Percentiles rank a stretch among this genome's conserved stretches.
phyloP scores from a whole-genome alignment of 768 basidiomycete species.

The Boletus pseudopeckii region DNA sequence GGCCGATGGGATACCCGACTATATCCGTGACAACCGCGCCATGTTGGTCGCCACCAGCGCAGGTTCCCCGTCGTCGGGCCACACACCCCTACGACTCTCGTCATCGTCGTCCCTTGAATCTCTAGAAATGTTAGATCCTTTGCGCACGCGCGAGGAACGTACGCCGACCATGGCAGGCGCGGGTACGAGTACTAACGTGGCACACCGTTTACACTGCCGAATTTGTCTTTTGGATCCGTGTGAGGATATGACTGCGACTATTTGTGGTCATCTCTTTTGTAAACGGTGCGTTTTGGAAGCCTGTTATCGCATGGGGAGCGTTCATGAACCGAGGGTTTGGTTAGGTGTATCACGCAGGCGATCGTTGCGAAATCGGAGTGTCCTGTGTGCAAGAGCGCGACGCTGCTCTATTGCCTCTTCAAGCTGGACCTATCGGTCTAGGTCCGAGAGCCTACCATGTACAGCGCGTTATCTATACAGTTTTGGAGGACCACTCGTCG shows the following conservation, averaged over 20 bases:
- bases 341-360: conserved; percentile 50
- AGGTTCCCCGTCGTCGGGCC: conserved; percentile 19
- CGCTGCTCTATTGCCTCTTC: conserved; percentile 54
- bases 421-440: conserved; percentile 40
- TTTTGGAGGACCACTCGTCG: neutral
- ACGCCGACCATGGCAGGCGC: neutral
- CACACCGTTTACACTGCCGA: conserved; percentile 44
- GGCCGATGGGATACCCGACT: conserved; percentile 29
- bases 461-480: neutral
- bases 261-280: conserved; percentile 65
- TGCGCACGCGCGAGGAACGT: neutral
- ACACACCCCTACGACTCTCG: conserved; percentile 17
- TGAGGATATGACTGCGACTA: conserved; percentile 52
- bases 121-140: neutral
- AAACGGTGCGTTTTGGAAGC: conserved; percentile 37
- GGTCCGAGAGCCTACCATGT: neutral
- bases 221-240: conserved; percentile 47
- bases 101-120: conserved; percentile 27
- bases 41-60: conserved; percentile 31
- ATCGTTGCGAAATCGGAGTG: conserved; percentile 46
- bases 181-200: neutral
- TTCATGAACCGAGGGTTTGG: neutral
- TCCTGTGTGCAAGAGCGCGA: conserved; percentile 50
- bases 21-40: conserved; percentile 30
- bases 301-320: too few species aligned